Conservation (phyloP, 208 protist species). For the Angomonas desouzai region DNA sequence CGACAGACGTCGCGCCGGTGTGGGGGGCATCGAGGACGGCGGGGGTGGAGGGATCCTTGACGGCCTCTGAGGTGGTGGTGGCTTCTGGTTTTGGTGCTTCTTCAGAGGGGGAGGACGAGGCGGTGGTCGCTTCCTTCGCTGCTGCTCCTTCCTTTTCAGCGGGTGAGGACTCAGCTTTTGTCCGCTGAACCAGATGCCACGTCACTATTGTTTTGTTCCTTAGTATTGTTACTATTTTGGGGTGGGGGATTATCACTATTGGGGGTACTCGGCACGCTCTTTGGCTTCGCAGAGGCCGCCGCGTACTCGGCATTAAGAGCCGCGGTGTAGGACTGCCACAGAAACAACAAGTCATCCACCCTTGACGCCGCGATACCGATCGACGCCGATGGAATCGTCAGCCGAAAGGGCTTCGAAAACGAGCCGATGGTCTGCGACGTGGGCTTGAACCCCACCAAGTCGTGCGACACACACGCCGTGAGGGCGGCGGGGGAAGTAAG, state of each 20-base stretch:
- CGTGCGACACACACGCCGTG: conserved; percentile 49
- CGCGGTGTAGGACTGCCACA: conserved; percentile 84
- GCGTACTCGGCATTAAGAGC: conserved; percentile 46
- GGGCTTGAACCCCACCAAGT: conserved; percentile 84
- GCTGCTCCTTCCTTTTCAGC: neutral
- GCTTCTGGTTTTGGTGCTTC: neutral
- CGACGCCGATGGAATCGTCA: conserved; percentile 61
- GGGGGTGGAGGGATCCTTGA: neutral
- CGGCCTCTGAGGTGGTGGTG: neutral
- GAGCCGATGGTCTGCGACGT: conserved; percentile 84
- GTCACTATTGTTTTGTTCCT: neutral
- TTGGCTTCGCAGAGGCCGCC: neutral
- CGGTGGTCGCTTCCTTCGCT: neutral
- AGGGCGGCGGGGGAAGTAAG: conserved; percentile 63
- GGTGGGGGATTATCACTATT: too few species aligned
- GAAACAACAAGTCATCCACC: conserved; percentile 78
- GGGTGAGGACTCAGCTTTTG: too few species aligned
- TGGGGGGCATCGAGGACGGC: neutral
- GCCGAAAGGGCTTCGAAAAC: conserved; percentile 64
- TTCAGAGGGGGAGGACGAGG: neutral
- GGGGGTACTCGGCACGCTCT: too few species aligned
- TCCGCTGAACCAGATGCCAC: too few species aligned
- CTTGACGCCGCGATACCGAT: conserved; percentile 66
- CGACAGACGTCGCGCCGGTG: conserved; percentile 6
- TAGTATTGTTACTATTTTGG: neutral